phyloP scores from a whole-genome alignment of 805 yeast species.

The Danielozyma ontarioensis region DNA sequence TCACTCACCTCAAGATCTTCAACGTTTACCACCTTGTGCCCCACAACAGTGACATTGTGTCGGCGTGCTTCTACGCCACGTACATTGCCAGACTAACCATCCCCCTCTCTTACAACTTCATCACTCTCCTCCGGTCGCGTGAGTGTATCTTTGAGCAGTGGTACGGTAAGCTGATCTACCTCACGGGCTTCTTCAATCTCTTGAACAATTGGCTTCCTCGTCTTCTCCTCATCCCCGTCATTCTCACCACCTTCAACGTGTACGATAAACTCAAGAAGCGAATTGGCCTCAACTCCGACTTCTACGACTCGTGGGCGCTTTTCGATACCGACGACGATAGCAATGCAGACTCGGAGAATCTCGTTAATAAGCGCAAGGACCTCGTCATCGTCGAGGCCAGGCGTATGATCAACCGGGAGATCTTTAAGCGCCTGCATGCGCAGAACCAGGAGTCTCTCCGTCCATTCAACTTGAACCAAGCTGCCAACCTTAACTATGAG shows the following conservation, averaged over 20 bases:
- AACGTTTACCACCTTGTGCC: conserved; percentile 73
- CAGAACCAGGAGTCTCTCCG: conserved; percentile 19
- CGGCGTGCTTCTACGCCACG: conserved; percentile 71
- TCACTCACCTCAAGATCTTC: conserved; percentile 65
- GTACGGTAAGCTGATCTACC: conserved; percentile 68
- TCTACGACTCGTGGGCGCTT: conserved; percentile 35
- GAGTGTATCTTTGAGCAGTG: conserved; percentile 60
- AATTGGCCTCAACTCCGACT: conserved; percentile 32
- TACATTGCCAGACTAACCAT: conserved; percentile 78
- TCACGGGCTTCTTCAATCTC: conserved; percentile 67
- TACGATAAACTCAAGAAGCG: conserved; percentile 53
- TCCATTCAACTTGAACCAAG: conserved; percentile 20
- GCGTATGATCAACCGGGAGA: conserved; percentile 32
- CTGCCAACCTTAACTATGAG: conserved; percentile 25
- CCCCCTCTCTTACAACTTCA: conserved; percentile 75
- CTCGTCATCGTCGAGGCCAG: conserved; percentile 38
- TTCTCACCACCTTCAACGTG: conserved; percentile 58
- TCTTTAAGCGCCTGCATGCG: conserved; percentile 19
- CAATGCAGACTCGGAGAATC: conserved; percentile 7
- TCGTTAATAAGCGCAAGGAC: conserved; percentile 23
- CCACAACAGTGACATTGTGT: conserved; percentile 66
- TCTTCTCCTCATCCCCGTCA: conserved; percentile 63
- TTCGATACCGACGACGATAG: conserved; percentile 27
- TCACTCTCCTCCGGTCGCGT: conserved; percentile 56
- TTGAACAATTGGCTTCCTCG: conserved; percentile 76